Evolutionary conservation across 1,139 yeast species (phyloP), one percentile per base, ranked within the genome.

Genomic region (Scheffersomyces segobiensis): DNA sequence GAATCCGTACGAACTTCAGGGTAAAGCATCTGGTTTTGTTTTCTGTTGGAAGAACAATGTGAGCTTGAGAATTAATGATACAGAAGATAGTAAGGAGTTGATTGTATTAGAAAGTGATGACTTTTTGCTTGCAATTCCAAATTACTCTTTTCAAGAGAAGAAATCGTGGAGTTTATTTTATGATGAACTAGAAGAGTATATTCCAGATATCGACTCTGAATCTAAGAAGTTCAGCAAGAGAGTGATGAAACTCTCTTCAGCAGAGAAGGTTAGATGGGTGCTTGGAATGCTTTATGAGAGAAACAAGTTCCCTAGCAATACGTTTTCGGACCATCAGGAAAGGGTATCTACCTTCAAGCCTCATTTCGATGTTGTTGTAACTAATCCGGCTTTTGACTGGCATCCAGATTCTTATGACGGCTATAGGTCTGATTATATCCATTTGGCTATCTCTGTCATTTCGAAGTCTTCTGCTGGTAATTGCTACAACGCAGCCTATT

Each of bases 11-110:
- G 81, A 82, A 24, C 72, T 93, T 51, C 79, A 86, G 6, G 93
- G 92, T 0, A 77, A 79, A 14, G 82, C 87, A 54, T 84, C 97
- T 1, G 99, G 99, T 0, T 90, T 92, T 70, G 86, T 89, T 0
- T 84, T 93, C 65, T 85, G 88, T 46, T 93, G 97, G 88, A 84
- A 85, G 63, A 84, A 89, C 53, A 80, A 88, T 65, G 93, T 91
- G 3, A 67, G 70, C 1, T 77, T 92, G 56, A 69, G 75, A 5
- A 79, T 92, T 55, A 92, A 92, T 71, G 86, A 85, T 21, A 77
- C 84, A 21, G 87, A 84, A 42, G 80, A 87, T 60, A 87, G 91
- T 19, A 81, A 80, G 54, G 86, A 88, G 56, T 82, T 95, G 59
- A 71, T 93, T 54, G 78, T 83, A 7, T 84, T 91, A 46, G 80